Conservation (phyloP, 2,329 filamentous ascomycete species). For the Colletotrichum spinosum region DNA sequence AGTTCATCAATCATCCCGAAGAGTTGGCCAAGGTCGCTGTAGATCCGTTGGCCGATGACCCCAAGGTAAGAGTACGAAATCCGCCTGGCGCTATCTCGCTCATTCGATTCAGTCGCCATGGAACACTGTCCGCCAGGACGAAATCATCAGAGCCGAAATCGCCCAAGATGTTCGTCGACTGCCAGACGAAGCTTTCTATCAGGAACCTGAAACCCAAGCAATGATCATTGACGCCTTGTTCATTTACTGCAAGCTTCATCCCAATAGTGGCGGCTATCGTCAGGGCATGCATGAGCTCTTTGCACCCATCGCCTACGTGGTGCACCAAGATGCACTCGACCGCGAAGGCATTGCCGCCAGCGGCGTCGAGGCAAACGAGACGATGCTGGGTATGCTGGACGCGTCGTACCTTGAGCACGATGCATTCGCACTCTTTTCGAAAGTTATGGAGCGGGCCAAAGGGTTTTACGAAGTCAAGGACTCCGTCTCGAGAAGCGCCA, state of each 20-base stretch:
- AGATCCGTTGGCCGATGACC: conserved; percentile 89
- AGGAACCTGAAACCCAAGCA: conserved; percentile 79
- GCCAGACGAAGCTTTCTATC: conserved; percentile 92
- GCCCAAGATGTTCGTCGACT: conserved; percentile 94
- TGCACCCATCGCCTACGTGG: conserved; percentile 86
- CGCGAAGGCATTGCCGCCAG: conserved; percentile 46
- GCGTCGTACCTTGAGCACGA: conserved; percentile 86
- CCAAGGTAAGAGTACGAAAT: conserved; percentile 55
- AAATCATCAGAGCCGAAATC: conserved; percentile 87
- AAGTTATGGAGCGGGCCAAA: conserved; percentile 89
- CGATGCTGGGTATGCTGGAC: conserved; percentile 77
- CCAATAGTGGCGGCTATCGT: conserved; percentile 87
- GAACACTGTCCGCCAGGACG: conserved; percentile 87
- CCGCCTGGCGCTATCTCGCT: conserved; percentile 39
- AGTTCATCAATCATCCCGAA: conserved; percentile 86
- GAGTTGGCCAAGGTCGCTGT: conserved; percentile 75
- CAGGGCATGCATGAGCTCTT: conserved; percentile 99
- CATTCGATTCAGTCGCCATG: conserved; percentile 82
- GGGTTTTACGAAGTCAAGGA: conserved; percentile 84
- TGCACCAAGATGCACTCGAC: conserved; percentile 84
- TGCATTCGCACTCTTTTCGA: conserved; percentile 85
- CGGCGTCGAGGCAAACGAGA: conserved; percentile 54
- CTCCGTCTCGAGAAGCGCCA: conserved; percentile 40
- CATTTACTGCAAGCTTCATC: conserved; percentile 93
- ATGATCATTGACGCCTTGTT: conserved; percentile 92